Conservation (phyloP, 2,329 filamentous ascomycete genomes). For the Hypoxylon rubiginosum region DNA sequence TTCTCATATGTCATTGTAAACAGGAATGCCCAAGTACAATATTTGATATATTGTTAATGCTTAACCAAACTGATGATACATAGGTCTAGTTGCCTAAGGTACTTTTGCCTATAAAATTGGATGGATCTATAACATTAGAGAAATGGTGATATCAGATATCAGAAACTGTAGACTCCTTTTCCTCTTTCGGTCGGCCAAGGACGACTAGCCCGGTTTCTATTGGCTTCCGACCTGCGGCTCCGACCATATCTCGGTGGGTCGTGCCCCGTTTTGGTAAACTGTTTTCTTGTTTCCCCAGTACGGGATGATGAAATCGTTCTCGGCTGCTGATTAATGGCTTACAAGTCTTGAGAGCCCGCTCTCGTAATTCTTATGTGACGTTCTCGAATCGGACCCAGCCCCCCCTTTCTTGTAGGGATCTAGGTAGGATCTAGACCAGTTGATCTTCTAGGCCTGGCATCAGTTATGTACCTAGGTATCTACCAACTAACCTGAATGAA, state of each 20-base stretch:
- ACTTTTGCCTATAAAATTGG: too few species aligned
- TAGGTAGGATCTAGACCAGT: neutral
- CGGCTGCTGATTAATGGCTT: slow-evolving; percentile 40
- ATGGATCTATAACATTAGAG: too few species aligned
- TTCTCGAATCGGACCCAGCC: slow-evolving; percentile 7
- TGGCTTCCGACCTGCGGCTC: slow-evolving; percentile 25
- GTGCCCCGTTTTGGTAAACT: slow-evolving; percentile 12
- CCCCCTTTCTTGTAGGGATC: slow-evolving; percentile 17
- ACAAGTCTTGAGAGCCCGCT: slow-evolving; percentile 19
- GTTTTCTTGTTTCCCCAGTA: slow-evolving; percentile 18
- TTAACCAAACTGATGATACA: neutral
- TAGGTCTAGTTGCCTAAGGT: too few species aligned
- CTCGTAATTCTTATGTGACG: slow-evolving; percentile 39
- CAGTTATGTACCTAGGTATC: too few species aligned
- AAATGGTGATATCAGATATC: neutral
- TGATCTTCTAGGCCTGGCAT: too few species aligned
- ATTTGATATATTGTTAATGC: neutral
- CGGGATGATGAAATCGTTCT: slow-evolving; percentile 23
- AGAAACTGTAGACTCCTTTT: neutral
- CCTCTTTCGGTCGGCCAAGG: neutral
- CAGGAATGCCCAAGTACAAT: too few species aligned
- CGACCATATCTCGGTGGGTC: slow-evolving; percentile 14
- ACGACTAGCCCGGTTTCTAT: slow-evolving; percentile 1
- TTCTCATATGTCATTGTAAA: neutral
- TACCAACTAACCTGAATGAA: too few species aligned